Percentiles rank a stretch among this genome's conserved stretches.
These are phyloP conservation scores for Mortierella hygrophila DNA, from an alignment of 192 early-diverging fungal genomes.

Conservation along the genomic window DNA sequence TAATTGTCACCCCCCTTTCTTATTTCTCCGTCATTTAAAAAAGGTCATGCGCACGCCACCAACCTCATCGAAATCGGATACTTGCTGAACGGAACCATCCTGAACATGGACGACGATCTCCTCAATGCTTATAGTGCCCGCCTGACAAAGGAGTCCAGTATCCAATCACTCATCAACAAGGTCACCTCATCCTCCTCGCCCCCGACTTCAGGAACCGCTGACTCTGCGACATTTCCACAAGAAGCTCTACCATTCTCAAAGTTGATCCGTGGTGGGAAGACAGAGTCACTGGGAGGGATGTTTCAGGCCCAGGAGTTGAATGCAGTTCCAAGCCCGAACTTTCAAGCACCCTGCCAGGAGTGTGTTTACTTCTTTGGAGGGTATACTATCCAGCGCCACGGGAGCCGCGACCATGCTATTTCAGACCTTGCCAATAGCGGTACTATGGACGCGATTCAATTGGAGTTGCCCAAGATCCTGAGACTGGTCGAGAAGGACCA, in stretches of 20 bases:
- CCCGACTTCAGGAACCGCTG: background rate
- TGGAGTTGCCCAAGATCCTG: conserved; percentile 40
- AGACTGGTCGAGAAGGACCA: conserved; percentile 31
- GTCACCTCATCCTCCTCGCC: background rate
- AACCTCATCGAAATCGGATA: conserved; percentile 52
- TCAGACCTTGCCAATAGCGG: background rate
- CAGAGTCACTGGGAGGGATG: conserved; percentile 43
- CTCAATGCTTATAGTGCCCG: background rate
- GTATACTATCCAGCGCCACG: conserved; percentile 34
- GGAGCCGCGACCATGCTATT: background rate
- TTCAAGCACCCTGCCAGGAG: conserved; percentile 15
- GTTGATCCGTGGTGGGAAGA: conserved; percentile 17
- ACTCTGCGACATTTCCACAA: background rate
- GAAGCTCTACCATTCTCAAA: conserved; percentile 6
- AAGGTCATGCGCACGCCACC: conserved; percentile 39
- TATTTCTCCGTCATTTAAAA: too few relatives aligned
- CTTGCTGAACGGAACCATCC: conserved; percentile 16
- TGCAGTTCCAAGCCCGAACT: conserved; percentile 18
- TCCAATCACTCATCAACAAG: conserved; percentile 22
- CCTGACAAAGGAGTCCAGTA: conserved; percentile 20
- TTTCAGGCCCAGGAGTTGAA: conserved; percentile 30
- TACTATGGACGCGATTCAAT: conserved; percentile 35
- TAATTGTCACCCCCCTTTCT: background rate
- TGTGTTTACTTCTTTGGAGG: conserved; percentile 38
- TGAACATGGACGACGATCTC: conserved; percentile 18